Evolutionary conservation across 345 rosid genomes (phyloP).

Genomic region (Cardamine resedifolia): DNA sequence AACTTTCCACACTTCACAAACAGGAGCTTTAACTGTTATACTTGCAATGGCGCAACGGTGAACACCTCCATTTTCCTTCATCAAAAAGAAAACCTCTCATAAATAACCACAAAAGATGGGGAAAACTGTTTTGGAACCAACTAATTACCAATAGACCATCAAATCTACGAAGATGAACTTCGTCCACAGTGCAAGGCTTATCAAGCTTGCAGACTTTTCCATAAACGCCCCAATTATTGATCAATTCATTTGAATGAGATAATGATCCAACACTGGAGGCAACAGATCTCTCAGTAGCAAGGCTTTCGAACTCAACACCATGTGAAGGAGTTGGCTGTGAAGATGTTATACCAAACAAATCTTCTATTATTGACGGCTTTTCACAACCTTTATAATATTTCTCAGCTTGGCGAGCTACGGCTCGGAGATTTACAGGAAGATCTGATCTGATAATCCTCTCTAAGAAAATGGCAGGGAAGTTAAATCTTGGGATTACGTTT

Average conservation of each 20-base stretch:
- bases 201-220: slow-evolving; percentile 82
- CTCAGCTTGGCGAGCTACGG: slow-evolving; percentile 82
- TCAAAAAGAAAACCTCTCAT: slow-evolving; percentile 38
- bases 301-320: slow-evolving; percentile 38
- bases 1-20: slow-evolving; percentile 91
- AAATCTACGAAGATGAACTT: slow-evolving; percentile 95
- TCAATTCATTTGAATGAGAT: slow-evolving; percentile 53
- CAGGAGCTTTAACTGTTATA: slow-evolving; percentile 96
- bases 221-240: slow-evolving; percentile 69
- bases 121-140: slow-evolving; percentile 33
- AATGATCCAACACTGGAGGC: slow-evolving; percentile 45
- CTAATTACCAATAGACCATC: slow-evolving; percentile 85
- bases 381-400: slow-evolving; percentile 45
- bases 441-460: slow-evolving; percentile 94
- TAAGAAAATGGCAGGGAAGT: slow-evolving; percentile 88
- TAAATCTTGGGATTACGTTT: slow-evolving; percentile 85
- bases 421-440: slow-evolving; percentile 92
- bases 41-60: slow-evolving; percentile 93
- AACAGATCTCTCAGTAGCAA: slow-evolving; percentile 33
- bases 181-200: slow-evolving; percentile 80
- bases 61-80: slow-evolving; percentile 96
- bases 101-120: slow-evolving; percentile 37
- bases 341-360: slow-evolving; percentile 35
- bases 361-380: slow-evolving; percentile 41
- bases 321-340: slow-evolving; percentile 37